Evolutionary conservation across 805 yeast species (phyloP).

Genomic region (Lachancea meyersii): DNA sequence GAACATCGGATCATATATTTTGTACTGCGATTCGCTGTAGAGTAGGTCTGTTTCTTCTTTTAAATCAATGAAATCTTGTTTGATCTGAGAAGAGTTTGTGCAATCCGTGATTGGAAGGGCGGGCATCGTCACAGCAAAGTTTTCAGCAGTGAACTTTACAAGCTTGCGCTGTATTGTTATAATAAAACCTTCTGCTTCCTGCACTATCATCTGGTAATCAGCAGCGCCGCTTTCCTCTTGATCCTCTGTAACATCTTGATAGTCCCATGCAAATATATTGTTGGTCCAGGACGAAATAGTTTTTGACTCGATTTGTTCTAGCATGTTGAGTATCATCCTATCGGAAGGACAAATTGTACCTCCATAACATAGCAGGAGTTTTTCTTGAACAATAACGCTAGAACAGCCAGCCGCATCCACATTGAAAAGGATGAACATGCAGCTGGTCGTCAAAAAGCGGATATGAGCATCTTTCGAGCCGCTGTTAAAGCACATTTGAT

Average conservation of each 20-base stretch:
- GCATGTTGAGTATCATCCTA: slow-evolving; percentile 47
- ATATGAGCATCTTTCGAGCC: slow-evolving; percentile 20
- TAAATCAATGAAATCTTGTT: slow-evolving; percentile 30
- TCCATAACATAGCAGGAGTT: slow-evolving; percentile 46
- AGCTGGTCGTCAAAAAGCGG: slow-evolving; percentile 41
- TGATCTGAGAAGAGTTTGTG: slow-evolving; percentile 13
- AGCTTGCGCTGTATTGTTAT: slow-evolving; percentile 46
- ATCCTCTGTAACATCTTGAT: slow-evolving; percentile 35
- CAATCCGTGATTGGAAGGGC: slow-evolving; percentile 23
- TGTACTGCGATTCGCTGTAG: slow-evolving; percentile 23
- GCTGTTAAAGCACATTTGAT: slow-evolving; percentile 33
- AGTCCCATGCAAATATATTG: slow-evolving; percentile 60
- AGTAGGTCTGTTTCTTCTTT: slow-evolving; percentile 19
- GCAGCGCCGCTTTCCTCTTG: slow-evolving; percentile 45
- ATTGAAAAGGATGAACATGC: slow-evolving; percentile 45
- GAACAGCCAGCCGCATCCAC: slow-evolving; percentile 44
- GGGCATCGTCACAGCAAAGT: slow-evolving; percentile 30
- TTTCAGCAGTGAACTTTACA: slow-evolving; percentile 43
- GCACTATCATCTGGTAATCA: slow-evolving; percentile 40
- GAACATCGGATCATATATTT: slow-evolving; percentile 65
- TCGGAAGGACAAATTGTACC: slow-evolving; percentile 64
- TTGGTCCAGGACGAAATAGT: slow-evolving; percentile 58
- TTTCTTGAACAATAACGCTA: slow-evolving; percentile 41
- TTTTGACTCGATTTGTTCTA: slow-evolving; percentile 52
- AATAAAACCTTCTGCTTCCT: slow-evolving; percentile 42